Evolutionary conservation across 345 rosid species (phyloP).

Genomic region (Populus tremula): DNA sequence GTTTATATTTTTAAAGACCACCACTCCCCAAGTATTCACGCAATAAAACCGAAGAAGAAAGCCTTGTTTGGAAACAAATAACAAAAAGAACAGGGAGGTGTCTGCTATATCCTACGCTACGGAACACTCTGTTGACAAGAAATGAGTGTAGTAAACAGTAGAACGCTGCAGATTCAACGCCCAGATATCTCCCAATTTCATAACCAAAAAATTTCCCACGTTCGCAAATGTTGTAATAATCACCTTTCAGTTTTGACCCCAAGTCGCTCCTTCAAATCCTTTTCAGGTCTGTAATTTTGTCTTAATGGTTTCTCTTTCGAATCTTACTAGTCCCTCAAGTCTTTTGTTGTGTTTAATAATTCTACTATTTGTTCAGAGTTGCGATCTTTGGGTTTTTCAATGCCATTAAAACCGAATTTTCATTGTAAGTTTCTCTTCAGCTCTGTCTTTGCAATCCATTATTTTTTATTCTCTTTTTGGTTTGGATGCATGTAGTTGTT

Average conservation of each 20-base stretch:
- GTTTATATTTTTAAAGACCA: no score
- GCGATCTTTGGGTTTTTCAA: constrained; percentile 14
- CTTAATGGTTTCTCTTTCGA: neutral
- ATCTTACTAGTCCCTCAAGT: neutral
- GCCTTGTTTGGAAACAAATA: no score
- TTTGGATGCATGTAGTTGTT: neutral
- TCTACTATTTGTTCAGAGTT: neutral
- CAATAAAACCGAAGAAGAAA: no score
- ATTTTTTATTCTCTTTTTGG: neutral
- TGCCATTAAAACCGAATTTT: constrained; percentile 24
- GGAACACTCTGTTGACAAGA: no score
- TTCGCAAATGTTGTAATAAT: neutral
- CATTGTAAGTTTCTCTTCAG: constrained; percentile 29
- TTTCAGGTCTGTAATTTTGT: constrained; percentile 1
- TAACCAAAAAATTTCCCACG: neutral
- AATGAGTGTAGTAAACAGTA: no score
- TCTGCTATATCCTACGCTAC: no score
- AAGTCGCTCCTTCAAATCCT: constrained; percentile 1
- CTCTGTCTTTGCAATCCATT: neutral
- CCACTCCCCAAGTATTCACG: no score
- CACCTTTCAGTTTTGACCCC: neutral
- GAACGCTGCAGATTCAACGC: neutral
- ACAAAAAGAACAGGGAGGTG: no score
- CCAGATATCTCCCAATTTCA: neutral
- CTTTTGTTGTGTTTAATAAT: neutral